Base-by-base conservation (phyloP, 768 basidiomycete genomes). In the Obba rivulosa region DNA sequence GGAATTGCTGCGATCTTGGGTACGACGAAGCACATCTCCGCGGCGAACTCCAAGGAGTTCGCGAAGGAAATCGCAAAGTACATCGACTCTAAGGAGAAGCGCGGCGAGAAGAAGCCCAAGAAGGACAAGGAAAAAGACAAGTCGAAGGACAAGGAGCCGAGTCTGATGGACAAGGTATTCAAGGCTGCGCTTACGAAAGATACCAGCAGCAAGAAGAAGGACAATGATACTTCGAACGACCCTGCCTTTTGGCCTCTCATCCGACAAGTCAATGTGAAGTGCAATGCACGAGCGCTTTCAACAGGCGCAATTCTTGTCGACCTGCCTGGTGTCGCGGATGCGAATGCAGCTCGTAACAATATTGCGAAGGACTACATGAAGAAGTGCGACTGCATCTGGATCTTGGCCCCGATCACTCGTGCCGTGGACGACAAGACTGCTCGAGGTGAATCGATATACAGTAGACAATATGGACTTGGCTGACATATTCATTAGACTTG, bases 351-450 rank as follows among this genome's bases (percentile, higher is more conserved):
- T 13, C 67, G 80, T 46, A 78, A 78, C 58, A 76, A 67, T 41
- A 82, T 84, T 38, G 79, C 81, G 2, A 80, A 80, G 58, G 72
- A 77, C 24, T 83, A 82, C 60, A 80, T 83, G 79, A 83, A 83
- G 59, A 81, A 77, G 48, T 78, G 76, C 45, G 68, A 79, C 41
- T 80, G 77, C 46, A 75, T 82, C 31, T 84, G 80, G 80, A 79
- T 83, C 54, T 59, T 83, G n/a, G 81, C 81, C 2, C 80, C 81
- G 3, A 82, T 83, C 41, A 79, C 74, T 1, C 58, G 80, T 14
- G 81, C 81, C 34, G 80, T 84, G 1, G 80, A 83, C 52, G 80
- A 81, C 54, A 81, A 81, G 63, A 78, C 78, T 4, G 81, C 81
- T 0, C 70, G 76, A 67, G 79, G 79, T 76, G 58, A 22, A 53